A percentile compares a stretch with the other conserved stretches of the same genome.
Conservation (phyloP, 2,329 filamentous ascomycete species). For the Exophiala dermatitidis region DNA sequence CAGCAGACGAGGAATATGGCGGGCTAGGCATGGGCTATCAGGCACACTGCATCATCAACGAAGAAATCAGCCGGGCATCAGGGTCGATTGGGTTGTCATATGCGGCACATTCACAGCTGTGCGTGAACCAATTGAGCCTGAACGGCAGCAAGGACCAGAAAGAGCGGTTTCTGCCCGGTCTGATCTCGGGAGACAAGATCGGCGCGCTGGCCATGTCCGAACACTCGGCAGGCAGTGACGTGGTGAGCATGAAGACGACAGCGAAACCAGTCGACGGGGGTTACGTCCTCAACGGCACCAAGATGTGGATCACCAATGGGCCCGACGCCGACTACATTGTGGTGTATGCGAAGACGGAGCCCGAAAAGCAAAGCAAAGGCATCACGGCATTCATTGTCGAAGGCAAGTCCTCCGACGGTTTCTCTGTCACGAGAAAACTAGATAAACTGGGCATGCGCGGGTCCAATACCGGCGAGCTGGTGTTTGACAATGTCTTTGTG, state of each 20-base stretch:
- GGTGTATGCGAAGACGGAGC: conserved; percentile 93
- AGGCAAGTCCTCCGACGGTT: conserved; percentile 55
- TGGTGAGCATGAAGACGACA: conserved; percentile 88
- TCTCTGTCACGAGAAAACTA: conserved; percentile 80
- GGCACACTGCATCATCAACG: conserved; percentile 90
- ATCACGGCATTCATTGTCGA: conserved; percentile 94
- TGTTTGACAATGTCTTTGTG: conserved; percentile 87
- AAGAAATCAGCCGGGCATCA: conserved; percentile 84
- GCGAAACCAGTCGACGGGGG: conserved; percentile 77
- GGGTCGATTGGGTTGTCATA: conserved; percentile 79
- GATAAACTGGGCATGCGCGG: conserved; percentile 99
- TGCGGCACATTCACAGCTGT: conserved; percentile 90
- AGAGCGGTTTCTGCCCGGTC: conserved; percentile 65
- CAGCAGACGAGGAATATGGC: conserved; percentile 84
- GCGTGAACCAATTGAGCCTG: conserved; percentile 90
- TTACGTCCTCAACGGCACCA: conserved; percentile 77
- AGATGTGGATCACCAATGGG: conserved; percentile 99
- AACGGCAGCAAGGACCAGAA: conserved; percentile 80
- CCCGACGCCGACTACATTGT: conserved; percentile 88
- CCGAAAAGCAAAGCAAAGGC: conserved; percentile 72
- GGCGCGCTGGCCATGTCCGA: conserved; percentile 95
- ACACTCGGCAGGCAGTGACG: conserved; percentile 81
- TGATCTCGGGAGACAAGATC: conserved; percentile 73
- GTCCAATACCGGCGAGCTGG: conserved; percentile 88
- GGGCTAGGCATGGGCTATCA: conserved; percentile 91